phyloP scores from a whole-genome alignment of 139 green algal genomes.

The Yamagishiella unicocca region DNA sequence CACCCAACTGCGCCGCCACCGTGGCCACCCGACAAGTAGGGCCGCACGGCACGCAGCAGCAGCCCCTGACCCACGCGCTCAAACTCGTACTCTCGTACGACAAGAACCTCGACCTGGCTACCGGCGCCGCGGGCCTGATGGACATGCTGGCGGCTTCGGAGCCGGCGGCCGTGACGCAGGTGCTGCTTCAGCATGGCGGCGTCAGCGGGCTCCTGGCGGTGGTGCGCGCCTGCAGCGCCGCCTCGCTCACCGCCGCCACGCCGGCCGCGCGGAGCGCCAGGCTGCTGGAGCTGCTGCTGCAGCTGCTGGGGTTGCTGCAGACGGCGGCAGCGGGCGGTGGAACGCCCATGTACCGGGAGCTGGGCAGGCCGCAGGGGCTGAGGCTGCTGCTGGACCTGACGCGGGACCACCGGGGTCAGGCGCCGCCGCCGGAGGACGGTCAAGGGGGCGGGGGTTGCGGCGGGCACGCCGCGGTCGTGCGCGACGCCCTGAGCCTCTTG shows the following conservation, averaged over 20 bases:
- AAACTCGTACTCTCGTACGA: not conserved
- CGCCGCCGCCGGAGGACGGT: not conserved
- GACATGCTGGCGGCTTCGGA: not conserved
- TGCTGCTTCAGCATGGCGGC: not conserved
- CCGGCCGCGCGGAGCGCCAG: too few species aligned
- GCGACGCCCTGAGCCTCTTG: conserved; percentile 23
- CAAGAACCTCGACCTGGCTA: not conserved
- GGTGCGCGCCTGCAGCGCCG: not conserved
- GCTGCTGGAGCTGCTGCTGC: not conserved
- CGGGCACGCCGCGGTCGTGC: not conserved
- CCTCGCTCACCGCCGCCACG: not conserved
- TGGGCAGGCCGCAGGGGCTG: not conserved
- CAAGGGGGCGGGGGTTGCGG: not conserved
- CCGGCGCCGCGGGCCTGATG: not conserved
- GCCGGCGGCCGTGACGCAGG: not conserved
- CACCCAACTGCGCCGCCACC: conserved; percentile 3
- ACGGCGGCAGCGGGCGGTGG: not conserved
- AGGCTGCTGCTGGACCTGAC: conserved; percentile 23
- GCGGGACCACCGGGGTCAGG: not conserved
- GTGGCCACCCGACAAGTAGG: not conserved
- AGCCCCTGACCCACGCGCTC: conserved; percentile 1
- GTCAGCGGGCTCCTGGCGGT: not conserved
- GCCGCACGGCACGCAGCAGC: not conserved
- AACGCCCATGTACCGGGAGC: not conserved
- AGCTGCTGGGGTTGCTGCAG: not conserved